These are phyloP conservation scores for Phylloporus sp. DNA, from an alignment of 1,284 basidiomycete species.

Conservation along the genomic window DNA sequence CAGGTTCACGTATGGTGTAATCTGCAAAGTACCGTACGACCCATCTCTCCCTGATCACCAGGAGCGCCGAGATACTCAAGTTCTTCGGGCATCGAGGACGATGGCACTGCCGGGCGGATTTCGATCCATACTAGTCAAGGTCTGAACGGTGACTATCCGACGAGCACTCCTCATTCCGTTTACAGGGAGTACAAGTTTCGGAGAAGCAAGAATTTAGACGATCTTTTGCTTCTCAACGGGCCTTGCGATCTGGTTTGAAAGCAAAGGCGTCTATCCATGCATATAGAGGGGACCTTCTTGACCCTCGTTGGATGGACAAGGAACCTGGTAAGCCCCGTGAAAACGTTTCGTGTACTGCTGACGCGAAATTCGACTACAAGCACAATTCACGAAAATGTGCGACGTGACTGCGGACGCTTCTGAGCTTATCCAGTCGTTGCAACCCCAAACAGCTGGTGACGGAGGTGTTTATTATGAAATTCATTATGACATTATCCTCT, in stretches of 20 bases:
- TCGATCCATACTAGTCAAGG: slow-evolving; percentile 40
- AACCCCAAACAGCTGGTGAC: not conserved
- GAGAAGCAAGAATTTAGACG: slow-evolving; percentile 42
- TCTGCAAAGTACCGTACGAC: slow-evolving; percentile 37
- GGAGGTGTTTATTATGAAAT: slow-evolving; percentile 27
- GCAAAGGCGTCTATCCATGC: slow-evolving; percentile 20
- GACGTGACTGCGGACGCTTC: slow-evolving; percentile 21
- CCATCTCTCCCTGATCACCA: slow-evolving; percentile 44
- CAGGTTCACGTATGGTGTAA: slow-evolving; percentile 50
- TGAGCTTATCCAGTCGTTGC: slow-evolving; percentile 9
- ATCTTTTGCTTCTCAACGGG: not conserved
- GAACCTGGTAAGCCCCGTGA: not conserved
- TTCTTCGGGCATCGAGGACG: slow-evolving; percentile 21
- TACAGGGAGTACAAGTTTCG: slow-evolving; percentile 40
- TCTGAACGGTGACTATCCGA: not conserved
- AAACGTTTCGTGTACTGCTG: not conserved
- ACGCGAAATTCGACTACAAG: slow-evolving; percentile 1
- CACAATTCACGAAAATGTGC: slow-evolving; percentile 28
- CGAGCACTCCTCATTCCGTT: not conserved
- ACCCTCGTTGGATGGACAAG: not conserved
- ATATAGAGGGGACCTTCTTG: slow-evolving; percentile 18
- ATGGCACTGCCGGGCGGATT: slow-evolving; percentile 34
- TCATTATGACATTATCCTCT: slow-evolving; percentile 22
- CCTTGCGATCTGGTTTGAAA: not conserved
- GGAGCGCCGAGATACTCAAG: slow-evolving; percentile 26